Evolutionary conservation across 2,329 filamentous ascomycete genomes (phyloP), one percentile per base, ranked within the genome.

Genomic region (Fusarium avenaceum): DNA sequence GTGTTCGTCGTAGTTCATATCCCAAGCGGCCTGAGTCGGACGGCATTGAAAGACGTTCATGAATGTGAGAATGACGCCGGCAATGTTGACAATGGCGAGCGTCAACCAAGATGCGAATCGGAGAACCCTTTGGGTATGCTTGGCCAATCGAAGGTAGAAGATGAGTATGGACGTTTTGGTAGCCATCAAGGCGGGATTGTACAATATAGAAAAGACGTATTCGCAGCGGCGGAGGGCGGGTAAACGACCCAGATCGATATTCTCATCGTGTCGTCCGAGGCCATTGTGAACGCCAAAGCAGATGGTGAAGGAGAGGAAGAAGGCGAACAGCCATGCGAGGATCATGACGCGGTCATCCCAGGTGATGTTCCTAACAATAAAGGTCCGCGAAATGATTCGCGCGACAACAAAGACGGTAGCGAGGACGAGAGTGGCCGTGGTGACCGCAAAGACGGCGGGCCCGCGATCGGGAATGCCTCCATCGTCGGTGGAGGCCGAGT

Each of bases 101-200:
- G 92, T 93, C 6, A 86, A 83, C 83, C 94, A 94, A n/a, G 93
- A 96, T n/a, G 90, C 89, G 79, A 91, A 87, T 61, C 91, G 89
- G 69, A 97, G 90, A 49, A 94, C 83, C 66, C 88, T 88, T 70
- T 96, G 89, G 0, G 87, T 90, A 61, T 93, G 92, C 72, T 90
- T 91, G 26, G 93, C 92, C 47, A 97, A 84, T 40, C 91, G 90
- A 49, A 97, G 84, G 80, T 96, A 97, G 79, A 97, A 97, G 53
- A 96, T 85, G 59, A 97, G 84, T 72, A 97, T 92, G n/a, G 93
- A 96, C 0, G 92, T 94, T 80, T 97, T 97, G 50, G 93, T 93
- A 4, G 91, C 89, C 92, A 97, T 96, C 57, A 97, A 84, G 5
- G 92, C 91, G 14, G 94, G 94, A 75, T 97, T 96, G 89, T 94